Evolutionary conservation across 2,329 filamentous ascomycete genomes (phyloP), one percentile per base, ranked within the genome.

Genomic region (Arthroderma uncinatum): DNA sequence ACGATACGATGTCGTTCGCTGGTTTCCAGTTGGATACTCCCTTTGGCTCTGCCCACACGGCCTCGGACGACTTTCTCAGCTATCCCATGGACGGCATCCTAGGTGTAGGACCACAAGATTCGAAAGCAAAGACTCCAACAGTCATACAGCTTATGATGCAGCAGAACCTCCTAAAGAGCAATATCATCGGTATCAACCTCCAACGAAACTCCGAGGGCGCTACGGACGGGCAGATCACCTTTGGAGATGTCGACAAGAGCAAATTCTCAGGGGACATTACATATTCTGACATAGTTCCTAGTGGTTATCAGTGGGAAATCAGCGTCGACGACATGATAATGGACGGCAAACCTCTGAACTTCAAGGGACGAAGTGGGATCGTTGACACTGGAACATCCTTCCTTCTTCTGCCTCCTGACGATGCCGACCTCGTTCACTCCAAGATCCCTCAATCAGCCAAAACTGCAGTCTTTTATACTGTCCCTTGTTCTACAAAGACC

Each of bases 31-130:
- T 87, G 12, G 68, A 78, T 12, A 25, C 60, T 64, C 39, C 54
- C 12, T 87, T 95, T 65, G 90, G 90, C 3, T 72, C 91, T 59
- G 88, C 86, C 21, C 80, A 79, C 34, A 79, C 79, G 23, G 87
- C 87, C 1, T 89, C 87, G 0, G 72, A 82, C 54, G 84, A 93
- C 61, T 95, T 95, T 69, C 72, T 76, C 28, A 79, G 80, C 55
- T 95, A 92, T 64, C 86, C 88, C 1, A 90, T 95, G 70, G 90
- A 95, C 68, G 90, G 90, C 23, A 94, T 95, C 53, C 74, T 95
- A 2, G 90, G 89, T 2, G 73, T 95, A 23, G 86, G 87, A 14
- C 83, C 84, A 64, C 79, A 79, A 60, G 74, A 77, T 9, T 79
- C 79, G 2, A 75, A 74, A 36, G 79, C 68, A 2, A 67, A 75